Evolutionary conservation across 345 rosid genomes (phyloP).

Genomic region (Noccaea bulbosa): DNA sequence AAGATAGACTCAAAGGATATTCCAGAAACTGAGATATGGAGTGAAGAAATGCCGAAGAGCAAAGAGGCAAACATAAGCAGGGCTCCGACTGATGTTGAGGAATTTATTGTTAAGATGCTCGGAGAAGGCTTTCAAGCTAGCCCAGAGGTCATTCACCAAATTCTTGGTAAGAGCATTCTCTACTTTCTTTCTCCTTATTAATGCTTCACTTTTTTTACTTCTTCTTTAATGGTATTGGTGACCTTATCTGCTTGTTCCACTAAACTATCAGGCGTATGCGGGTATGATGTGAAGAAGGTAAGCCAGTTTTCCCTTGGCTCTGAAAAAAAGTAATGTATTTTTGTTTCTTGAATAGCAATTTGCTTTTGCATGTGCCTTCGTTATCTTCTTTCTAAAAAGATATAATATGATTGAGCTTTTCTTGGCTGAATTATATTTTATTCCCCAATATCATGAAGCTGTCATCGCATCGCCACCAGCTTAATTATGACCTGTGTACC

Average conservation of each 20-base stretch:
- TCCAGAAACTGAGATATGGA: conserved; percentile 51
- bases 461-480: conserved; percentile 20
- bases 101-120: conserved; percentile 60
- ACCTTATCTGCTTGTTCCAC: conserved; percentile 23
- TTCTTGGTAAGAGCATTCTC: conserved; percentile 55
- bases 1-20: conserved; percentile 52
- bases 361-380: conserved; percentile 28
- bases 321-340: conserved; percentile 9
- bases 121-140: conserved; percentile 61
- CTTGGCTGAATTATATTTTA: conserved; percentile 2
- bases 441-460: conserved; percentile 5
- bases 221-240: conserved; percentile 28
- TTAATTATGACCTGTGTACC: conserved; percentile 23
- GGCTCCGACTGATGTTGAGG: conserved; percentile 46
- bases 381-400: background rate
- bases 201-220: conserved; percentile 7
- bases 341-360: conserved; percentile 27
- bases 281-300: conserved; percentile 58
- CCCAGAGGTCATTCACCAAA: conserved; percentile 49
- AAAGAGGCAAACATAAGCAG: conserved; percentile 22
- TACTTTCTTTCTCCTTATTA: conserved; percentile 1
- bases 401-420: conserved; percentile 18
- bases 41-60: conserved; percentile 33
- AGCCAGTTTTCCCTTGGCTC: conserved; percentile 22
- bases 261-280: conserved; percentile 53